Evolutionary conservation across 345 rosid genomes (phyloP).

Genomic region (Linum trigynum): DNA sequence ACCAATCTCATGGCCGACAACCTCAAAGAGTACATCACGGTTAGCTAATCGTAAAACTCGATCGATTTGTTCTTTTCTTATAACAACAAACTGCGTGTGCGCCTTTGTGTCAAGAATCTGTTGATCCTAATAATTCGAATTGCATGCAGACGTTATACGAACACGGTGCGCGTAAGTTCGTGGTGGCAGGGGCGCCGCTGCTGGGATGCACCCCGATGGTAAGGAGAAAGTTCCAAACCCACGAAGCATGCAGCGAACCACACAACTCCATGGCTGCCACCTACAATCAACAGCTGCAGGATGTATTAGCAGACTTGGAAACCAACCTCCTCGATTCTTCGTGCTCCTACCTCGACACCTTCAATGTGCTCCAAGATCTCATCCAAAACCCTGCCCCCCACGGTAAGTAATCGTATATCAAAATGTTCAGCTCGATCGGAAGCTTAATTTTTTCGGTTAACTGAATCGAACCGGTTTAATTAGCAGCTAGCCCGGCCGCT

Average conservation of each 20-base stretch:
- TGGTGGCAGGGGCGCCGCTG: constrained; percentile 30
- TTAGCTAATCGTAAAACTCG: constrained; percentile 13
- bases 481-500: too few relatives aligned
- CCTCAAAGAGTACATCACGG: constrained; percentile 53
- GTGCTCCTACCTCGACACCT: constrained; percentile 53
- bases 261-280: constrained; percentile 27
- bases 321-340: constrained; percentile 27
- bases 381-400: constrained; percentile 36
- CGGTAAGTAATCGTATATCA: constrained; percentile 22
- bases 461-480: not conserved
- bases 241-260: constrained; percentile 32
- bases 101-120: too few relatives aligned
- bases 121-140: too few relatives aligned
- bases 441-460: not conserved
- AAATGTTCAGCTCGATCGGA: too few relatives aligned
- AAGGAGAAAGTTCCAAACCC: constrained; percentile 33
- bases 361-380: constrained; percentile 24
- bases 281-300: constrained; percentile 36
- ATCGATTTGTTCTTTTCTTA: too few relatives aligned
- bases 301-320: constrained; percentile 30
- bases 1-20: constrained; percentile 34
- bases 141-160: constrained; percentile 31
- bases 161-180: constrained; percentile 44
- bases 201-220: constrained; percentile 50
- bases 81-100: not conserved